Percentiles rank a stretch among this genome's conserved stretches.
Evolutionary conservation across 164 flowering plant genomes (phyloP).

Genomic region (Magnolia changhungtana): DNA sequence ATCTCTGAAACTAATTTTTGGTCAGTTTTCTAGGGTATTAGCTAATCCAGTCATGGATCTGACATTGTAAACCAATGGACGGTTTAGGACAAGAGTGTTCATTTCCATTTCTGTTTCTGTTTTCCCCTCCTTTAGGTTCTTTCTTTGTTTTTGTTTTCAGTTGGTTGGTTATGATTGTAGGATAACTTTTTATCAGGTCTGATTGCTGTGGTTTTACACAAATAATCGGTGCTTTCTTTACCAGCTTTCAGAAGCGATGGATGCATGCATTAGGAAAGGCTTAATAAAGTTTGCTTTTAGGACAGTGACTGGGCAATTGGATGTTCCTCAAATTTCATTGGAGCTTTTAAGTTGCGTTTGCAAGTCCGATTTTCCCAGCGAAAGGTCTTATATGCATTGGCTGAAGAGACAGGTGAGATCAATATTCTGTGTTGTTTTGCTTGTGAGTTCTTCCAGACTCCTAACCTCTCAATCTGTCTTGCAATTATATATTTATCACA

Average conservation of each 20-base stretch:
- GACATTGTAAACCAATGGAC: background rate
- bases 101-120: background rate
- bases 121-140: background rate
- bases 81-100: background rate
- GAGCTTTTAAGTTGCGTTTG: conserved; percentile 51
- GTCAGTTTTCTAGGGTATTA: background rate
- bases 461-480: conserved; percentile 5
- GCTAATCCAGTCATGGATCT: background rate
- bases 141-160: background rate
- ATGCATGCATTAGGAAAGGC: conserved; percentile 48
- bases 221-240: background rate
- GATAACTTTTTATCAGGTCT: too few relatives aligned
- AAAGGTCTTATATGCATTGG: conserved; percentile 69
- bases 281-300: conserved; percentile 43
- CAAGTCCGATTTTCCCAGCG: conserved; percentile 52
- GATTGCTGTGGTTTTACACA: too few relatives aligned
- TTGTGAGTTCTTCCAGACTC: background rate
- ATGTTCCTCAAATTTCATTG: conserved; percentile 54
- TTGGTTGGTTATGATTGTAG: background rate
- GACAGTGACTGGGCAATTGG: conserved; percentile 31
- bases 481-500: conserved; percentile 15
- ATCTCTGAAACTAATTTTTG: background rate
- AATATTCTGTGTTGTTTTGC: background rate
- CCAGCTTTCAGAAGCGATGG: conserved; percentile 74
- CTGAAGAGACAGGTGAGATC: conserved; percentile 60